Conservation (phyloP, 1,139 yeast species). For the Kluyveromyces sp. region DNA sequence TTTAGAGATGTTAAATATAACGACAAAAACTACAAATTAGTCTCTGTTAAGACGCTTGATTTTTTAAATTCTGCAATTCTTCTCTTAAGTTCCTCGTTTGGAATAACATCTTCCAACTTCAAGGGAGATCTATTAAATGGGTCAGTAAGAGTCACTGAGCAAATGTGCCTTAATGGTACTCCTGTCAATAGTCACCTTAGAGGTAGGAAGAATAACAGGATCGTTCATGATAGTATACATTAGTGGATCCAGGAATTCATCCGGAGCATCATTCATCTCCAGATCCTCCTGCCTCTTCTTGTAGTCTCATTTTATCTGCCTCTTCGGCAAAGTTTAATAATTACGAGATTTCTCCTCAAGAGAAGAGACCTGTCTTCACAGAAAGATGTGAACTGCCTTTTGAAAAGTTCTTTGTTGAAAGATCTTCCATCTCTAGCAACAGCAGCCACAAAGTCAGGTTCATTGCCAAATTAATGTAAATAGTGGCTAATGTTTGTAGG, state of each 20-base stretch:
- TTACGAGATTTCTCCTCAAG: slow-evolving; percentile 44
- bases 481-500: slow-evolving; percentile 60
- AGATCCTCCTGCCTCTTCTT: slow-evolving; percentile 73
- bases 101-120: slow-evolving; percentile 78
- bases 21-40: not conserved
- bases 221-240: slow-evolving; percentile 95
- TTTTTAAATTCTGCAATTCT: slow-evolving; percentile 54
- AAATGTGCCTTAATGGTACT: slow-evolving; percentile 90
- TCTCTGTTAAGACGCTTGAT: slow-evolving; percentile 25
- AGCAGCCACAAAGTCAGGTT: slow-evolving; percentile 62
- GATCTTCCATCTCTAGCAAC: slow-evolving; percentile 90
- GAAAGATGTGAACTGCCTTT: slow-evolving; percentile 64
- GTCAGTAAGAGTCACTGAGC: slow-evolving; percentile 85
- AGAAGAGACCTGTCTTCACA: slow-evolving; percentile 43
- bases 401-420: slow-evolving; percentile 56
- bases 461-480: slow-evolving; percentile 65
- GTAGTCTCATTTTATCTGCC: slow-evolving; percentile 54
- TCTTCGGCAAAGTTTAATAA: slow-evolving; percentile 50
- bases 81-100: slow-evolving; percentile 57
- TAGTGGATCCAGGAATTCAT: slow-evolving; percentile 91
- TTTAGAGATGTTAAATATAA: not conserved
- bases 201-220: slow-evolving; percentile 86
- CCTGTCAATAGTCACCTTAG: slow-evolving; percentile 77
- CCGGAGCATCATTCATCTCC: slow-evolving; percentile 91
- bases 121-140: slow-evolving; percentile 94